Base-by-base conservation (phyloP, 2,329 filamentous ascomycete species). In the Huntiella decipiens region DNA sequence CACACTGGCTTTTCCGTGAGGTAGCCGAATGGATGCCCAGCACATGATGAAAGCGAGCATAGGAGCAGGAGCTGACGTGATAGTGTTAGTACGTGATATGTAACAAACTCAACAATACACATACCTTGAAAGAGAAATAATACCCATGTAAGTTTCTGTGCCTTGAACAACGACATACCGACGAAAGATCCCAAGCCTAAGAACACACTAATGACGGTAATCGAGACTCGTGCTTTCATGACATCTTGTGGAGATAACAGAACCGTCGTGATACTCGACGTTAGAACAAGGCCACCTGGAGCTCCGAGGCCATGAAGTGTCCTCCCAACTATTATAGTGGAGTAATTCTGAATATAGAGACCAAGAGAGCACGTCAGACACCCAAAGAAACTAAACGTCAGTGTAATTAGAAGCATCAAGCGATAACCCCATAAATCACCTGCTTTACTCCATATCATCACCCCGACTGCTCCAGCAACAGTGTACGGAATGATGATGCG, bases 391-490 rank as follows among this genome's bases (percentile, higher is more conserved):
- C 28, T 8, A 15, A 45, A 45, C 2, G 16, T 13, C 6, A 45
- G 35, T 11, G 44, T 40, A 3, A 45, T 39, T 17, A 45, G 36
- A 16, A 45, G 36, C 44, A 45, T 45, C 10, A 45, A 28, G n/a
- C 44, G 36, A 17, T 39, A 45, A 10, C 36, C 44, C 44, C 44
- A 45, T n/a, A 45, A 35, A n/a, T 40, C 44, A 5, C 44, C 36
- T 5, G 28, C 44, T 17, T 45, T 45, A 28, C 16, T 28, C 36
- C 36, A 45, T 22, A 45, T 33, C 16, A 33, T 45, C 36, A 40
- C 44, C 7, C 22, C 33, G 11, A 45, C 31, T 2, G 19, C 32
- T 10, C 22, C 36, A 7, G 44, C 22, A n/a, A 45, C 22, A 11
- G 38, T 38, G 37, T 38, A 45, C 5, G 36, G 35, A n/a, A 45